Evolutionary conservation across 495 filamentous ascomycete genomes (phyloP).

Genomic region (Filosporella fistucella): DNA sequence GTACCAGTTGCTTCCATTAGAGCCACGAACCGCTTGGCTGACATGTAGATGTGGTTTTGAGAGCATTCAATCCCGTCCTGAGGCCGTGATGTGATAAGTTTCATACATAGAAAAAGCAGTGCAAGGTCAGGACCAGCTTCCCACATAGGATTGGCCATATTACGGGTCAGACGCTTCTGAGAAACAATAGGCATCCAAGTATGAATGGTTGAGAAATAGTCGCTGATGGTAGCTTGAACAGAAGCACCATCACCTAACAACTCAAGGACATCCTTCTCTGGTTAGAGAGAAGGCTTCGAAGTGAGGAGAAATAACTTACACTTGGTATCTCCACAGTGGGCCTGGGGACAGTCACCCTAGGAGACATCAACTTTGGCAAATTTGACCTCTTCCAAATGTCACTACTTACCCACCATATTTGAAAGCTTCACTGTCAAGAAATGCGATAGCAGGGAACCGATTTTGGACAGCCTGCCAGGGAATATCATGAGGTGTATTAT

Average conservation of each 20-base stretch:
- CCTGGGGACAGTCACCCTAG: conserved; percentile 25
- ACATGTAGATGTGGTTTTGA: conserved; percentile 34
- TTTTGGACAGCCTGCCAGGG: conserved; percentile 18
- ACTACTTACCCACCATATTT: conserved; percentile 21
- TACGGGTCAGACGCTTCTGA: conserved; percentile 34
- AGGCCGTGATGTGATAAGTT: conserved; percentile 33
- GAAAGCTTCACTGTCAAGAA: conserved; percentile 34
- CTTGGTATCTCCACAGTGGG: conserved; percentile 26
- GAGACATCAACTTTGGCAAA: not conserved
- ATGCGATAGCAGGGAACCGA: conserved; percentile 24
- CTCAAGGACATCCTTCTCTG: conserved; percentile 27
- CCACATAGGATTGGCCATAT: conserved; percentile 31
- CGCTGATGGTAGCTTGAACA: conserved; percentile 26
- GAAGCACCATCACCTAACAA: conserved; percentile 25
- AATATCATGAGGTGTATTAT: conserved; percentile 10
- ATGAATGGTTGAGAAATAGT: conserved; percentile 34
- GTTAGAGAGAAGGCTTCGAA: not conserved
- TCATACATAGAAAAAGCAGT: conserved; percentile 45
- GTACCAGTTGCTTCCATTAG: conserved; percentile 33
- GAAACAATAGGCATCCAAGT: conserved; percentile 49
- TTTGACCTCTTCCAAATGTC: not conserved
- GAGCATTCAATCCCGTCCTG: conserved; percentile 21
- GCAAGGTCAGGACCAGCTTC: conserved; percentile 42
- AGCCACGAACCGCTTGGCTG: conserved; percentile 35
- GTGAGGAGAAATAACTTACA: conserved; percentile 7